Percentiles rank a stretch among this genome's conserved stretches.
Evolutionary conservation across 192 early-diverging fungal genomes (phyloP).

Genomic region (Podila epigama): DNA sequence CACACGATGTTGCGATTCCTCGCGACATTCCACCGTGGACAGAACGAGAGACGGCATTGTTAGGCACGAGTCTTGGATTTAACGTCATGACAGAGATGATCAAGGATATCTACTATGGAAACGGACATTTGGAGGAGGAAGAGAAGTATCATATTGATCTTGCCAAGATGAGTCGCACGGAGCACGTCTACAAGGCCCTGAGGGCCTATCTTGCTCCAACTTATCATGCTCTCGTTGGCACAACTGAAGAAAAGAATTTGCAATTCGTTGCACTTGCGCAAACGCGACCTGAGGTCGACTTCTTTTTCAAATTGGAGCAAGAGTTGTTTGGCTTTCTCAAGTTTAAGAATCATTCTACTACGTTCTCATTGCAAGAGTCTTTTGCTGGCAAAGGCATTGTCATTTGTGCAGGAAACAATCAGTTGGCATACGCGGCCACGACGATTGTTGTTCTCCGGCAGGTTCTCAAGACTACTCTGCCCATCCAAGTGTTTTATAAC

Average conservation of each 20-base stretch:
- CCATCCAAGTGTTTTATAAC: too few relatives aligned
- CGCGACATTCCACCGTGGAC: conserved; percentile 9
- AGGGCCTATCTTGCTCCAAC: conserved; percentile 2
- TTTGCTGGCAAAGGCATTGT: conserved; percentile 47
- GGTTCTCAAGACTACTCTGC: background rate
- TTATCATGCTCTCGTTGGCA: background rate
- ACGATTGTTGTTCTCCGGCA: conserved; percentile 49
- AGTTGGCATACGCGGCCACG: conserved; percentile 51
- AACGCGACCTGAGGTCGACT: conserved; percentile 12
- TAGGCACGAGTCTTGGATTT: conserved; percentile 1
- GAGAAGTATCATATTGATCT: background rate
- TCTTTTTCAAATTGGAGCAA: conserved; percentile 16
- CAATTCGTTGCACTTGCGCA: background rate
- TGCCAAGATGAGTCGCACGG: background rate
- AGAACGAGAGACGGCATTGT: conserved; percentile 7
- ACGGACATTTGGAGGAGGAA: background rate
- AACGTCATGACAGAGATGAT: conserved; percentile 21
- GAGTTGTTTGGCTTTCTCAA: conserved; percentile 15
- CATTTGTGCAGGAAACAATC: conserved; percentile 50
- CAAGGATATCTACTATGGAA: conserved; percentile 5
- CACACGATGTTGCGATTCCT: conserved; percentile 5
- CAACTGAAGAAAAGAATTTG: background rate
- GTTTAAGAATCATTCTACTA: background rate
- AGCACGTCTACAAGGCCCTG: conserved; percentile 20
- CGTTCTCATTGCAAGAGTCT: conserved; percentile 6